Evolutionary conservation across 163 green algal genomes (phyloP), one percentile per base, ranked within the genome.

Genomic region (Scenedesmus sp.): DNA sequence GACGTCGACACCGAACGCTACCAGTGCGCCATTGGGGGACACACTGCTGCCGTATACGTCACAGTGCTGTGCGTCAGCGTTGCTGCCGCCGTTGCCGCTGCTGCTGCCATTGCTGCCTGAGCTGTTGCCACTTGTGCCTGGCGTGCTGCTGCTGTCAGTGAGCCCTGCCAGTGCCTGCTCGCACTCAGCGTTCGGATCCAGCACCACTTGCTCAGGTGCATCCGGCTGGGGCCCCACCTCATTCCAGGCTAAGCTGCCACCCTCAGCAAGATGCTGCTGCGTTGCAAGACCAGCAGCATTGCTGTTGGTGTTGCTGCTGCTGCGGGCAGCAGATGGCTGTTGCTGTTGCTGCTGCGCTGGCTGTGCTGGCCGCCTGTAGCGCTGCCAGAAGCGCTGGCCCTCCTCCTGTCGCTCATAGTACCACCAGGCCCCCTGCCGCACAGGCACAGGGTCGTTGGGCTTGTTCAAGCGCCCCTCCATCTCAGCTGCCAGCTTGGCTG

Each of bases 321-420:
- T n/a, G 82, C 16, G 20, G 54, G 55, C 54, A 55, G 82, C 8
- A 23, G 56, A 55, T 55, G 15, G 55, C 82, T 88, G 82, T 56
- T 66, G 20, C 16, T 55, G 54, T 16, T 70, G 54, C 55, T 73
- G 83, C n/a, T 70, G 55, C 12, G 55, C 23, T 6, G 46, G 59
- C 60, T 23, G 26, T 77, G 84, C 88, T 82, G 62, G 74, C 56
- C 74, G 70, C 46, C 88, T 84, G 34, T 87, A 91, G 54, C 77
- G 70, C 34, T 26, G n/a, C 59, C 70, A 84, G 34, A 87, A 76
- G 26, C 57, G 54, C 77, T 87, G 76, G 3, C 62, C 55, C 23
- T 60, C 34, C n/a, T 91, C 54, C 7, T 91, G 88, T 55, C 88
- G 74, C 26, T 91, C 88, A 76, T 87, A 87, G 59, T 91, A 91